phyloP scores from a whole-genome alignment of 177 flowering plant species.

The Vitis hybrid region DNA sequence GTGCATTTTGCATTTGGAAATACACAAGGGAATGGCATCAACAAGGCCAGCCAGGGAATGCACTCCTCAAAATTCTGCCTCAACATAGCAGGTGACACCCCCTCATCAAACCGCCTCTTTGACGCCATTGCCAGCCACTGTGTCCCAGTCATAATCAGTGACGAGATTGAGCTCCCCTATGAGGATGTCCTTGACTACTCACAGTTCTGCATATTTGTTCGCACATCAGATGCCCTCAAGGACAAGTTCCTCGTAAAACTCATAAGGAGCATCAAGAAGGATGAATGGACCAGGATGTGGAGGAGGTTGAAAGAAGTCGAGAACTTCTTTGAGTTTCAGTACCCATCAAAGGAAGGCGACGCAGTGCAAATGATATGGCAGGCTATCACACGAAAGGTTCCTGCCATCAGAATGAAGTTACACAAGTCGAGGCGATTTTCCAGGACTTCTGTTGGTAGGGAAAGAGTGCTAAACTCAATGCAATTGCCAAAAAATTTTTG shows the following conservation, averaged over 20 bases:
- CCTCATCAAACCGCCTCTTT: conserved; percentile 86
- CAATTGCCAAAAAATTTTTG: conserved; percentile 39
- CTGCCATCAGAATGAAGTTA: conserved; percentile 46
- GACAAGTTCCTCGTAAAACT: conserved; percentile 56
- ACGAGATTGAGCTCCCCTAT: conserved; percentile 81
- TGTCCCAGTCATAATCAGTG: conserved; percentile 87
- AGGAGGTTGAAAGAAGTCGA: conserved; percentile 58
- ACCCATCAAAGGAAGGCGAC: conserved; percentile 63
- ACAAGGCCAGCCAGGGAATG: conserved; percentile 63
- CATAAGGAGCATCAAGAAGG: conserved; percentile 49
- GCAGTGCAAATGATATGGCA: conserved; percentile 94
- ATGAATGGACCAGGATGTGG: conserved; percentile 81
- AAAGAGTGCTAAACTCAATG: conserved; percentile 11
- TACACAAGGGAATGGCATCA: conserved; percentile 54
- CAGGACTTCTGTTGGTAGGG: conserved; percentile 11
- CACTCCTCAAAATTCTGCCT: conserved; percentile 88
- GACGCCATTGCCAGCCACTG: conserved; percentile 96
- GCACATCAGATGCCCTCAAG: conserved; percentile 66
- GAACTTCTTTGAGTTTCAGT: conserved; percentile 50
- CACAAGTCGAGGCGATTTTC: conserved; percentile 46
- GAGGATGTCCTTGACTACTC: conserved; percentile 87
- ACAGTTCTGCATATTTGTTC: conserved; percentile 73
- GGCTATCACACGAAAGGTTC: conserved; percentile 63
- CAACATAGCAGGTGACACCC: conserved; percentile 88
- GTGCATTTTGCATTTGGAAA: conserved; percentile 89